Base-by-base conservation (phyloP, 2,329 filamentous ascomycete genomes). In the Fusarium decemcellulare region DNA sequence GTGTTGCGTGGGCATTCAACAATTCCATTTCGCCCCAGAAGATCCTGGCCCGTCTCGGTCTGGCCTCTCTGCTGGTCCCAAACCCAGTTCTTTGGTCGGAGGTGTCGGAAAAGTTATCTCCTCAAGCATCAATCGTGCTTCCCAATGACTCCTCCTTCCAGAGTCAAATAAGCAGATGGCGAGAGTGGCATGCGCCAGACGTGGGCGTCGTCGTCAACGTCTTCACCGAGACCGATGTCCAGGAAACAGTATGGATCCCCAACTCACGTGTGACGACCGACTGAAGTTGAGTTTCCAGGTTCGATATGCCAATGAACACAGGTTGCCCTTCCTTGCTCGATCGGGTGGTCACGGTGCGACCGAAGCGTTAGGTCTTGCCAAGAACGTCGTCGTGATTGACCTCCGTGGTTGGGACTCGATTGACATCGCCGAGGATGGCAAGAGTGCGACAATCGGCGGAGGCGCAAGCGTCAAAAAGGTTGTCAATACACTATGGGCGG, bases 271-370 rank as follows among this genome's bases (percentile, higher is more conserved):
- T 2, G 2, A 14, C 15, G 5, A 2, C 0, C 2, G 3, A 2
- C 34, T 67, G 8, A 71, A 8, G 6, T 27, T 39, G 8, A 27
- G 7, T 6, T 1, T 10, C 4, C 5, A 71, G 69, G 29, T 71
- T 14, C 23, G 46, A 8, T 69, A 64, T 32, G 69, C 68, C 1
- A 71, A 71, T 12, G 15, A 59, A 1, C n/a, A 60, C 5, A 40
- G 54, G 0, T 37, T 60, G 5, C 57, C 59, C 0, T 71, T 71
- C 5, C 27, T 71, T 0, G 69, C 69, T 1, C 52, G 69, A n/a
- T 69, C 69, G 2, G 65, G 68, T 0, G 68, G 65, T 0, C 69
- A 71, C 12, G 69, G 68, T 0, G 69, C 69, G 2, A 71, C 40
- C 1, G 65, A 71, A 7, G 50, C 69, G 5, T 27, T 71, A 9